Evolutionary conservation across 495 filamentous ascomycete species (phyloP), one percentile per base, ranked within the genome.

Genomic region (Hyphodiscus hymeniophilus): DNA sequence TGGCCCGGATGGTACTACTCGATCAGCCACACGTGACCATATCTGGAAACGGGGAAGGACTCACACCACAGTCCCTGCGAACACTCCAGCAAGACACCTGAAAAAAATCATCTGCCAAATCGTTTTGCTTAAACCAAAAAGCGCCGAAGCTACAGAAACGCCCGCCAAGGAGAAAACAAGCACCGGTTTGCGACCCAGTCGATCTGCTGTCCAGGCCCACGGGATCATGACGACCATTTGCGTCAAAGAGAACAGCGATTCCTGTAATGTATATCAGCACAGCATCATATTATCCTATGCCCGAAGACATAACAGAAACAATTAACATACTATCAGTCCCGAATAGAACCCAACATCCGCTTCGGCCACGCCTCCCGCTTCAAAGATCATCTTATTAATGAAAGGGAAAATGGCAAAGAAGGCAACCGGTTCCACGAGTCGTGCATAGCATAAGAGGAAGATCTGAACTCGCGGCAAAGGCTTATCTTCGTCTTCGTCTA

Each of bases 361-460:
- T 44, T 77, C 68, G 15, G 61, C 38, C 7, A 87, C 55, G 24
- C 67, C 51, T 3, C 81, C 83, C 51, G 74, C 76, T 24, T 76
- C 65, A 55, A 73, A 66, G 3, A 81, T 73, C 84, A 88, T 88
- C 51, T 79, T 63, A 57, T 77, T 83, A 59, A 88, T 75, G 63
- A 82, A 88, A 0, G 84, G 84, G 59, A 88, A 81, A 59, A 87
- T 85, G 54, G 69, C 73, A 65, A 87, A 88, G 65, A 81, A 88
- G 13, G 81, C 79, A 26, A 86, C 67, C 3, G 84, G 83, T 61
- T 88, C 84, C n/a, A 85, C 61, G n/a, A 80, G 59, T 8, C 81
- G 72, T 1, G 78, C 76, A 58, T 74, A 83, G 63, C 83, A 86
- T 17, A 88, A 74, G 3, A 82, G 60, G 33, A 80, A 52, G 33